Percentiles rank a stretch among this genome's conserved stretches.
phyloP scores from a whole-genome alignment of 129 eudicot genomes.

The Centaurea solstitialis region DNA sequence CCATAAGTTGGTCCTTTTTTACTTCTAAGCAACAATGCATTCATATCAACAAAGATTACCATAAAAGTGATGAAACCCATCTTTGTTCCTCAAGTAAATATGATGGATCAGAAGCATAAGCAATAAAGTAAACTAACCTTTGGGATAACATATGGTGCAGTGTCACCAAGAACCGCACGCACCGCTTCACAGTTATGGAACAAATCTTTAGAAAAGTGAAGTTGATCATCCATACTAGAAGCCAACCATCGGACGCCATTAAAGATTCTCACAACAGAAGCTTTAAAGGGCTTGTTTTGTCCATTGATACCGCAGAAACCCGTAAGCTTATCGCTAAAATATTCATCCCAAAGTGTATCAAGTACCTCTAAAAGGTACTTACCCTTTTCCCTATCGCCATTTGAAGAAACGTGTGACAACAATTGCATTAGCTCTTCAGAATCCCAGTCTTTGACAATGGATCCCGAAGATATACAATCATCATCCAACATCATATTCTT shows the following conservation, averaged over 20 bases:
- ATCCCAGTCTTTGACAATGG: slow-evolving; percentile 54
- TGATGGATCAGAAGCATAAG: background rate
- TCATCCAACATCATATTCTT: slow-evolving; percentile 38
- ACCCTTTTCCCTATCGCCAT: slow-evolving; percentile 47
- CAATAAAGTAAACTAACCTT: slow-evolving; percentile 53
- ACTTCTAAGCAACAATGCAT: background rate
- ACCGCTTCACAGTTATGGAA: slow-evolving; percentile 71
- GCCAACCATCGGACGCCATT: slow-evolving; percentile 52
- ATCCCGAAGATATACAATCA: slow-evolving; percentile 36
- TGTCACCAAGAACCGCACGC: slow-evolving; percentile 56
- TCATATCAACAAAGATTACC: background rate
- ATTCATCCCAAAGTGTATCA: slow-evolving; percentile 72
- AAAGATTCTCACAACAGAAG: slow-evolving; percentile 50
- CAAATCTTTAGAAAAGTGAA: slow-evolving; percentile 65
- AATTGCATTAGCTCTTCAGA: slow-evolving; percentile 53
- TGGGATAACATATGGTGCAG: slow-evolving; percentile 68
- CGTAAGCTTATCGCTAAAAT: slow-evolving; percentile 51
- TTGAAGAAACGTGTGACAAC: slow-evolving; percentile 42
- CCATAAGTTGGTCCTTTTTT: background rate
- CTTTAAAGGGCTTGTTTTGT: slow-evolving; percentile 37
- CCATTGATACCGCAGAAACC: slow-evolving; percentile 42
- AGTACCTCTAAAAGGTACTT: slow-evolving; percentile 63
- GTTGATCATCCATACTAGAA: slow-evolving; percentile 61
- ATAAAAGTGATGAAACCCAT: background rate
- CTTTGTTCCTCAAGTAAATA: background rate